Conservation (phyloP, 495 filamentous ascomycete genomes). For the Pseudomonodictys pantanalensis region DNA sequence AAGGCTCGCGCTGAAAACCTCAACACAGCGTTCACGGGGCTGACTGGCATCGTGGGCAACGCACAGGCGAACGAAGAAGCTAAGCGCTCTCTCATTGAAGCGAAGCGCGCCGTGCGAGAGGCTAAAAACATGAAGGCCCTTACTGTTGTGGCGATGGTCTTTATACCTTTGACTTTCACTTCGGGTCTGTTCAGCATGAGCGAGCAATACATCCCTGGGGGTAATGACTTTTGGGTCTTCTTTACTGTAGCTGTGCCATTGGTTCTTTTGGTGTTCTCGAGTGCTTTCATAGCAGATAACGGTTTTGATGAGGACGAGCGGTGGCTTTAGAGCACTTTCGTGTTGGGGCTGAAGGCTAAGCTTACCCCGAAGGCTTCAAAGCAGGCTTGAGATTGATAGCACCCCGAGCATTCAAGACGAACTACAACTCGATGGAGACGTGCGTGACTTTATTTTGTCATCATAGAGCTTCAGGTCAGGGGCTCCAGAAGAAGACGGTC, state of each 20-base stretch:
- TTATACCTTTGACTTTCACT: slow-evolving; percentile 1
- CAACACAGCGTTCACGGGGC: background rate
- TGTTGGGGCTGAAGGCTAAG: no score
- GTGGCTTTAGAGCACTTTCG: background rate
- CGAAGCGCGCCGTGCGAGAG: slow-evolving; percentile 1
- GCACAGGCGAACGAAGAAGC: background rate
- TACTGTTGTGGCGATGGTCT: background rate
- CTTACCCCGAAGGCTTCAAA: no score
- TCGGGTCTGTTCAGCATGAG: slow-evolving; percentile 1
- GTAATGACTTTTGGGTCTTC: background rate
- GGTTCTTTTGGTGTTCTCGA: background rate
- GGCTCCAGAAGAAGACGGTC: no score
- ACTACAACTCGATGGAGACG: no score
- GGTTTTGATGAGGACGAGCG: background rate
- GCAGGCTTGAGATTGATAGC: no score
- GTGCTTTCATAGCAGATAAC: background rate
- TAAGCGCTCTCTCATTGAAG: background rate
- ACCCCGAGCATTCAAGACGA: no score
- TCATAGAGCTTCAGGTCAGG: no score
- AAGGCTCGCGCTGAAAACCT: background rate
- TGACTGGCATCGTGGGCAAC: background rate
- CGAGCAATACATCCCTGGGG: slow-evolving; percentile 1
- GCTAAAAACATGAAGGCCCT: slow-evolving; percentile 7
- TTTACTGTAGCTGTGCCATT: slow-evolving; percentile 1
- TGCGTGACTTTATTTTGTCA: no score